phyloP scores from a whole-genome alignment of 805 yeast genomes.

The Wickerhamiella occidentalis region DNA sequence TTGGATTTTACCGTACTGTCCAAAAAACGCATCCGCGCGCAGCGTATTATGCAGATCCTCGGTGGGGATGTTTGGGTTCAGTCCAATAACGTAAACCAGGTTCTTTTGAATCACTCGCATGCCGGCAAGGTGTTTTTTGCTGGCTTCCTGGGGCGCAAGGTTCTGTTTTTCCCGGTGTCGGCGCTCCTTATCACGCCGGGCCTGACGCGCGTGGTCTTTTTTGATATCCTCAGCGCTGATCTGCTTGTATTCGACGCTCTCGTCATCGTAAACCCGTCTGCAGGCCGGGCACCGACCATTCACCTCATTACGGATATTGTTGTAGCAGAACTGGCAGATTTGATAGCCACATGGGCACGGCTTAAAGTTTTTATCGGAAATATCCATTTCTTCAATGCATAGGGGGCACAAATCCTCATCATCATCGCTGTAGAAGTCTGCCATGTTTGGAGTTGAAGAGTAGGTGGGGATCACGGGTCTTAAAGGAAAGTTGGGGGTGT shows the following conservation, averaged over 20 bases:
- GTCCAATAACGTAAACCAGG: constrained; percentile 88
- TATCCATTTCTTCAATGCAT: constrained; percentile 96
- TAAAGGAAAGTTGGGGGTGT: neutral
- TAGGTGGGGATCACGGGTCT: neutral
- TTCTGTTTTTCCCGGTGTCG: constrained; percentile 70
- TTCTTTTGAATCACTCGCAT: constrained; percentile 98
- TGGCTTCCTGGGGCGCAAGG: constrained; percentile 17
- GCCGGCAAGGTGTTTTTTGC: constrained; percentile 80
- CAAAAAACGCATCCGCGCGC: constrained; percentile 86
- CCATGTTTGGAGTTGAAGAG: constrained; percentile 1
- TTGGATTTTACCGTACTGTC: constrained; percentile 94
- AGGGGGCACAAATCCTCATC: constrained; percentile 80
- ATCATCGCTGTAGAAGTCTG: constrained; percentile 36
- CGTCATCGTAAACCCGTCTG: constrained; percentile 87
- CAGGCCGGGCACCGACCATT: constrained; percentile 98
- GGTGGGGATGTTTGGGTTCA: constrained; percentile 73
- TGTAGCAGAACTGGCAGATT: constrained; percentile 95
- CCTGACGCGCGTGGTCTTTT: constrained; percentile 65
- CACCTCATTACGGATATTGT: constrained; percentile 89
- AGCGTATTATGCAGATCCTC: constrained; percentile 75
- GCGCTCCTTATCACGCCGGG: constrained; percentile 57
- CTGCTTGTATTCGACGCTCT: constrained; percentile 73
- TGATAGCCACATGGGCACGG: constrained; percentile 99
- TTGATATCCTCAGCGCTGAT: constrained; percentile 81
- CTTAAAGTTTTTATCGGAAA: constrained; percentile 87